Base-by-base conservation (phyloP, 805 yeast species). In the Pichia manshurica region DNA sequence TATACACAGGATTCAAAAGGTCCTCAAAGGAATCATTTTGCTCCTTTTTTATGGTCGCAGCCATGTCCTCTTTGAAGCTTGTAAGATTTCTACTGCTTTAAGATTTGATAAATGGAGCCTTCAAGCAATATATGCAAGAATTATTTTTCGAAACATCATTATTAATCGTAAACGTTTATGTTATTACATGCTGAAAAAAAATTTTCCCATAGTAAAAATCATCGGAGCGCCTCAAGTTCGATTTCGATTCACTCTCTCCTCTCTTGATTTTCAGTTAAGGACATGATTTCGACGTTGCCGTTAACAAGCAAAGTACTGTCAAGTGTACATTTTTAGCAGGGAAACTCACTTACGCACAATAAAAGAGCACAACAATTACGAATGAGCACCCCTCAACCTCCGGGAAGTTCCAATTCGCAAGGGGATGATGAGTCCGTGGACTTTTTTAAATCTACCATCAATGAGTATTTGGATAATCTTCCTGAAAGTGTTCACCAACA, bases 401-500 rank as follows among this genome's bases (percentile, higher is more conserved):
- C 42, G 5, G 38, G 44, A 9, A 35, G 39, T n/a, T 21, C 39
- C 20, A 19, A 32, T 12, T 10, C 45, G 4, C 38, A 25, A 10
- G 31, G 44, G 48, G 13, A 20, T 17, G 45, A 44, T 7, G 42
- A 46, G 4, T 16, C 44, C 3, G 17, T 31, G 3, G 51, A 66
- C 23, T 63, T 73, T 44, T 79, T 83, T 68, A 83, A 80, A 59
- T 74, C 81, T 39, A 83, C 87, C 1, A 93, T 90, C 51, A 87
- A 87, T 60, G 95, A 86, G 57, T 89, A 93, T 65, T 72, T 93
- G 51, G 97, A 89, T 61, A 88, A 87, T 17, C 78, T 93, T 5
- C 96, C 98, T 1, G 88, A 84, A 59, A 73, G 84, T 5, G 87
- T 88, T n/a, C 91, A 90, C 56, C 73, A 82, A 20, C 78, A 88